Conservation (phyloP, 108 stramenopile species). For the Conticribra weissflogii region DNA sequence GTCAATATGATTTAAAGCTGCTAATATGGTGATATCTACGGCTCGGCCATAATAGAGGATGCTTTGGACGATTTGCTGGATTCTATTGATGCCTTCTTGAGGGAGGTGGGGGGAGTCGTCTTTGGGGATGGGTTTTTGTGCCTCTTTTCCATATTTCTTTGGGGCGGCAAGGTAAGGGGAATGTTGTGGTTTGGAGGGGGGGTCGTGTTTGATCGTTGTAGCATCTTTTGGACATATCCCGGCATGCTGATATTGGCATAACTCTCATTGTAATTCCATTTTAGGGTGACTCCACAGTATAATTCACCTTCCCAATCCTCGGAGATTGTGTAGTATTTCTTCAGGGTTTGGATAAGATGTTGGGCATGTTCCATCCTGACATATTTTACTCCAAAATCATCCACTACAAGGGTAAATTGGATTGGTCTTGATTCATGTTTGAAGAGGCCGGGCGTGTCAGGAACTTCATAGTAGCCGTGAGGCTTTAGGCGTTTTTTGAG, state of each 20-base stretch:
- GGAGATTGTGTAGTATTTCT: slow-evolving; percentile 26
- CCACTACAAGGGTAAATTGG: slow-evolving; percentile 54
- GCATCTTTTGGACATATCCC: slow-evolving; percentile 28
- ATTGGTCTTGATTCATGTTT: slow-evolving; percentile 22
- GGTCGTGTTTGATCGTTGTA: slow-evolving; percentile 38
- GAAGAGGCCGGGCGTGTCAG: slow-evolving; percentile 55
- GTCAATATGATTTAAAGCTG: slow-evolving; percentile 31
- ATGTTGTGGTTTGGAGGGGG: slow-evolving; percentile 42
- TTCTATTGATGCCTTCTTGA: slow-evolving; percentile 9
- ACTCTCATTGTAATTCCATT: slow-evolving; percentile 52
- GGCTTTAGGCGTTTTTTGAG: slow-evolving; percentile 22
- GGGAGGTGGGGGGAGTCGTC: slow-evolving; percentile 28
- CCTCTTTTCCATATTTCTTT: slow-evolving; percentile 33
- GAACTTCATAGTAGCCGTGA: neutral
- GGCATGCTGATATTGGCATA: slow-evolving; percentile 18
- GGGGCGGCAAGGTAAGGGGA: slow-evolving; percentile 15
- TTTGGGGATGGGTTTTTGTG: slow-evolving; percentile 18
- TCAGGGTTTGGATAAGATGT: slow-evolving; percentile 43
- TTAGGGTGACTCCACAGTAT: slow-evolving; percentile 47
- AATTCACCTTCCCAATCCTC: slow-evolving; percentile 44
- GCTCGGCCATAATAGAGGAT: slow-evolving; percentile 52
- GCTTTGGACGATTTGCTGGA: slow-evolving; percentile 43
- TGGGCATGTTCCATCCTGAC: slow-evolving; percentile 29
- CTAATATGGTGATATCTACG: slow-evolving; percentile 38
- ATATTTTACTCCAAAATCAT: slow-evolving; percentile 64